Evolutionary conservation across 192 early-diverging fungal genomes (phyloP).

Genomic region (Entrophospora sp.): DNA sequence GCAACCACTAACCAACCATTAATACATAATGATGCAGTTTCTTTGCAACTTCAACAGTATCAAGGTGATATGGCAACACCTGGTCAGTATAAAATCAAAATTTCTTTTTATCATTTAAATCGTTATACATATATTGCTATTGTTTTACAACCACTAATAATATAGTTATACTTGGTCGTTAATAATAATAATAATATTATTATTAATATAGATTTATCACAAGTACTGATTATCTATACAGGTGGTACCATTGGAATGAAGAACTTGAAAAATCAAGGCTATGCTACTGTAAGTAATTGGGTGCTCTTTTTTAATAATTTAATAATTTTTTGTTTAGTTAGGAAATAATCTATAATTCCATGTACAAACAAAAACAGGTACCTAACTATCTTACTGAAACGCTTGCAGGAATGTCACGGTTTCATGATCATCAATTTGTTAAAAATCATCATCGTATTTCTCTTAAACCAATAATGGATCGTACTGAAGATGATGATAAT

Average conservation of each 20-base stretch:
- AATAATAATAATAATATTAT: neutral
- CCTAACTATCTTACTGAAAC: conserved; percentile 75
- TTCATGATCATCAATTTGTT: conserved; percentile 63
- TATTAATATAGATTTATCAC: conserved; percentile 51
- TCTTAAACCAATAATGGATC: conserved; percentile 24
- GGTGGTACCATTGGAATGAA: conserved; percentile 95
- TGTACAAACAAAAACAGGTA: conserved; percentile 23
- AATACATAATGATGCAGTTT: conserved; percentile 6
- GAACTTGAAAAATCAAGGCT: conserved; percentile 57
- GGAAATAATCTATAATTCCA: neutral
- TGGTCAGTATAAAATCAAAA: neutral
- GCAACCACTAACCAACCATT: neutral
- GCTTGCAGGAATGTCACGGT: conserved; percentile 64
- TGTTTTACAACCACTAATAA: neutral
- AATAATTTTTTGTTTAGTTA: neutral
- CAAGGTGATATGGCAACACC: conserved; percentile 6
- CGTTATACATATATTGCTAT: neutral
- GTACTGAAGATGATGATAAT: neutral
- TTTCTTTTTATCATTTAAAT: neutral
- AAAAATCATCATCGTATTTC: conserved; percentile 21
- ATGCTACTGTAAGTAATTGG: conserved; percentile 45
- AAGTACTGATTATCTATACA: conserved; percentile 87
- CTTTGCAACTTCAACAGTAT: neutral
- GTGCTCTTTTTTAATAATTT: neutral
- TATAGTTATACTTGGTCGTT: neutral